Base-by-base conservation (phyloP, 176 grass and related monocot genomes). In the Lolium multiflorum region DNA sequence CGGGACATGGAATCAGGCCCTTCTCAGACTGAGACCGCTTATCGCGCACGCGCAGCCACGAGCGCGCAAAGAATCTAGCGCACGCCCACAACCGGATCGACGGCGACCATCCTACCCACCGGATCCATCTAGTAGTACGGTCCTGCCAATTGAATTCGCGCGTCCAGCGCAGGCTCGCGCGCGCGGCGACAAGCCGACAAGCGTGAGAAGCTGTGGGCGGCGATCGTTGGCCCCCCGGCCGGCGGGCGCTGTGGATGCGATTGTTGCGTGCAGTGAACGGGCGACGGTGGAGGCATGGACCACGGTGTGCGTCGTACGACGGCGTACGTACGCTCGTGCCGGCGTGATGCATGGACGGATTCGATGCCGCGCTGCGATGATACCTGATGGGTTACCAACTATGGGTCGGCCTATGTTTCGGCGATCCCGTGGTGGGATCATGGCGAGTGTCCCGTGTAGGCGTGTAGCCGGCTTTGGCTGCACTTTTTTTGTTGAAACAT, bases 171-270 rank as follows among this genome's bases (percentile, higher is more conserved):
- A 43, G 35, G 31, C 31, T 35, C 31, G 31, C 31, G 16, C 66
- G 66, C 35, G 66, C 35, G n/a, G n/a, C n/a, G n/a, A n/a, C n/a
- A n/a, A n/a, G n/a, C n/a, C 47, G 47, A 75, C 72, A 75, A 75
- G 72, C 24, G 24, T 75, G 47, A 52, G 72, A 14, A 75, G 49
- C 72, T 74, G 71, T 74, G 71, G 44, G 71, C 12, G 44, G 44
- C 46, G 31, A 35, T 35, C 31, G 31, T 3, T 35, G 31, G 31
- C 31, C 31, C 31, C 31, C 31, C 31, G 31, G 31, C 31, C 31
- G 31, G 31, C 21, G 11, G 44, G 47, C 44, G 47, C 46, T 49
- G 22, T 75, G 47, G 72, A 28, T 74, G 71, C 71, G 22, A 35
- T 16, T 16, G 46, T 46, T 17, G 72, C 47, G 72, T 51, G 46